Evolutionary conservation across 169 alveolate species (phyloP), one percentile per base, ranked within the genome.

Genomic region (Cyclospora cayetanensis): DNA sequence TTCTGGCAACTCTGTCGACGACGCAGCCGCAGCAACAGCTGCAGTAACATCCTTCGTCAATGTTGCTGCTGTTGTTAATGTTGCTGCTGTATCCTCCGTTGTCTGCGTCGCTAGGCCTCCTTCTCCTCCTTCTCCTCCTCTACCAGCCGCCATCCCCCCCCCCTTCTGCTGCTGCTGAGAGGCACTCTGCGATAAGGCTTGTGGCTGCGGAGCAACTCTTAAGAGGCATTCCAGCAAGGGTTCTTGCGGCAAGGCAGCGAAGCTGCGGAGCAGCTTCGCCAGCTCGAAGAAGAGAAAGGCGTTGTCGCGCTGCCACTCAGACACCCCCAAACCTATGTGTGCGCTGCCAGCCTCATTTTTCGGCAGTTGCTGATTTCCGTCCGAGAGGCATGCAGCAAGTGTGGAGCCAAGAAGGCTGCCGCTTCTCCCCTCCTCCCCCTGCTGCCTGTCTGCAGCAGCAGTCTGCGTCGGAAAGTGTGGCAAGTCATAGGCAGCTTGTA

Each of bases 401-500:
- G 53, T 20, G n/a, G 83, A 37, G 31, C 20, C 83, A 9, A 70
- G 60, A 15, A 55, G 83, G 55, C 83, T 70, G 35, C 9, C 18
- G 1, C 3, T 22, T 22, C 20, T 46, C 11, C 20, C 60, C 60
- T 46, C 60, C 20, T 22, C 60, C 7, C 55, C 60, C 3, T 20
- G 35, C 22, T 18, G 60, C 41, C 60, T 55, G 35, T 50, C 83
- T 70, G 83, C 83, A 34, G 60, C 83, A 34, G 83, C 83, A 37
- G 46, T 5, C 55, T 70, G 46, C 53, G 41, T 55, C 27, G 83
- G 83, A 55, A 70, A 70, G 37, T 70, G 83, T 18, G 83, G 83
- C 60, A 70, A 35, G 22, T 27, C 18, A 39, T 37, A 70, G 11
- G 83, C 83, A 5, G 83, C 83, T 55, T 70, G 83, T 55, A 70